These are phyloP conservation scores for Marchantia polymorpha DNA, from an alignment of 225 moss, liverwort and hornwort species.

Conservation along the genomic window DNA sequence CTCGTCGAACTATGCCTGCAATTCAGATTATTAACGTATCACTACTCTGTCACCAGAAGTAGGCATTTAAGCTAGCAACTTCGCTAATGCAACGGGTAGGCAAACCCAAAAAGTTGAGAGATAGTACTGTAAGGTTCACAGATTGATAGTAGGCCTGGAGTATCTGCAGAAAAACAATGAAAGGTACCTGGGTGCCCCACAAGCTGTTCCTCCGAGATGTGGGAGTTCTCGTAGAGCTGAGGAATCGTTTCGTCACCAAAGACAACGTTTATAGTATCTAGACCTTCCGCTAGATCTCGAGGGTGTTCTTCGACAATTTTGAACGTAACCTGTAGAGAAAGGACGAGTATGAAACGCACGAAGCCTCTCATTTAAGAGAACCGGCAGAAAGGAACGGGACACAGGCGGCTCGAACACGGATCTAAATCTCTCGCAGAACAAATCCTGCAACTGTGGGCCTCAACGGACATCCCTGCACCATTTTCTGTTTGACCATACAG, in stretches of 20 bases:
- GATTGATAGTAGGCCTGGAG: too few relatives aligned
- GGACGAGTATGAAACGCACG: not conserved
- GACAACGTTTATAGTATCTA: conserved; percentile 78
- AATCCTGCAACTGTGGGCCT: too few relatives aligned
- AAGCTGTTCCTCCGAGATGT: conserved; percentile 89
- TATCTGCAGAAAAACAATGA: not conserved
- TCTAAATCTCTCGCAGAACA: too few relatives aligned
- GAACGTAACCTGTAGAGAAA: conserved; percentile 58
- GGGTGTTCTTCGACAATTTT: conserved; percentile 91
- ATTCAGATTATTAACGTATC: not conserved
- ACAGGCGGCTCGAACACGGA: not conserved
- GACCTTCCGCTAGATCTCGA: conserved; percentile 80
- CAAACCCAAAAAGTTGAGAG: too few relatives aligned
- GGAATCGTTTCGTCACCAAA: conserved; percentile 91
- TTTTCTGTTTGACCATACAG: too few relatives aligned
- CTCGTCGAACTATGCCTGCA: conserved; percentile 94
- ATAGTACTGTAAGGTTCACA: too few relatives aligned
- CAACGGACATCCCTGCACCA: too few relatives aligned
- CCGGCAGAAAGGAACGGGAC: not conserved
- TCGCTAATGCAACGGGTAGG: too few relatives aligned
- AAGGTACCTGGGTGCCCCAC: conserved; percentile 84
- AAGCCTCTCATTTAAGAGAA: not conserved
- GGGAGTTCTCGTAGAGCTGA: conserved; percentile 83
- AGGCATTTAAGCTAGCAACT: too few relatives aligned
- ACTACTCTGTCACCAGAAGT: not conserved